These are phyloP conservation scores for Epichloe scottii DNA, from an alignment of 2,329 filamentous ascomycete genomes.

Conservation along the genomic window DNA sequence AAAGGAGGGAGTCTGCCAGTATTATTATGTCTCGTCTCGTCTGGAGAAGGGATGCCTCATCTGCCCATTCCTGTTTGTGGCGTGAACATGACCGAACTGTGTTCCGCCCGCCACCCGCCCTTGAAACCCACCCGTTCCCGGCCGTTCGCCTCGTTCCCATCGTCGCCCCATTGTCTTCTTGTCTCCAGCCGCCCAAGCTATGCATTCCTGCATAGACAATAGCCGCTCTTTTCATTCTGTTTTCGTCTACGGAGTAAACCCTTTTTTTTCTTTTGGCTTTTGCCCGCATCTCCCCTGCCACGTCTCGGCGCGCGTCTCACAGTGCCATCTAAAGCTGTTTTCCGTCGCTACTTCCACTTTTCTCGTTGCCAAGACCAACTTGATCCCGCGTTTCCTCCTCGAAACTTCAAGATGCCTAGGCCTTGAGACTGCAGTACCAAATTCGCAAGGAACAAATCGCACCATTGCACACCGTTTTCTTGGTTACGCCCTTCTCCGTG, in stretches of 20 bases:
- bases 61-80: neutral
- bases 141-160: neutral
- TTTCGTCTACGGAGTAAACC: neutral
- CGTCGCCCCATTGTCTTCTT: neutral
- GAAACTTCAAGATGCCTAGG: neutral
- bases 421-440: neutral
- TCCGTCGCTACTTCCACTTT: neutral
- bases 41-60: too few relatives aligned
- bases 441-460: neutral
- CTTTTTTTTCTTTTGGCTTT: neutral
- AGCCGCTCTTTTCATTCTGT: neutral
- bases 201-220: constrained; percentile 4
- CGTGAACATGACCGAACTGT: neutral
- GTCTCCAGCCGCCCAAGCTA: neutral
- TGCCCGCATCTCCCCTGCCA: neutral
- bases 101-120: neutral
- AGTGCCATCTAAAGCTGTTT: neutral
- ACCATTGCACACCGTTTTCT: neutral
- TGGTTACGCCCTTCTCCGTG: neutral
- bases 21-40: too few relatives aligned
- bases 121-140: neutral
- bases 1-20: too few relatives aligned
- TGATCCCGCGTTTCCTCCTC: neutral
- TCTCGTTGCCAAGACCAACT: constrained; percentile 2
- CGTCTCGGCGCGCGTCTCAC: neutral